phyloP scores from a whole-genome alignment of 2,329 filamentous ascomycete genomes.

The Colletotrichum sp. region DNA sequence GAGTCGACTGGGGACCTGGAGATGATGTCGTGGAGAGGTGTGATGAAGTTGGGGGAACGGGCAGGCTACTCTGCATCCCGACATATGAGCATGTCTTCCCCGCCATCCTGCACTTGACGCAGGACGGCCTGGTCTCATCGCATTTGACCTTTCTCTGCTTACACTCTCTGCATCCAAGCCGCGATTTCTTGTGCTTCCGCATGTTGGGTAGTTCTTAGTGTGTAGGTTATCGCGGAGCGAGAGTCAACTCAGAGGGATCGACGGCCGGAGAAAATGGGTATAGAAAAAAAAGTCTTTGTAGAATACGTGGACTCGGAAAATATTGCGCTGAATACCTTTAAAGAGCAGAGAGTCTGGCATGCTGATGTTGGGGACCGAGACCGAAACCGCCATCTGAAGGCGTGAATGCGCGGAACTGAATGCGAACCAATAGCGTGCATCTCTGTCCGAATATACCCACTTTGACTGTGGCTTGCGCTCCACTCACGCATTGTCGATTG shows the following conservation, averaged over 20 bases:
- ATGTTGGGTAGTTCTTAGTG: neutral
- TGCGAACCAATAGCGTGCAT: neutral
- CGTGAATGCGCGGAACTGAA: neutral
- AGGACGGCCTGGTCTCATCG: constrained; percentile 44
- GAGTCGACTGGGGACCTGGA: constrained; percentile 32
- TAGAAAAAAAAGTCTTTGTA: rapidly evolving
- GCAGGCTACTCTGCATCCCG: neutral
- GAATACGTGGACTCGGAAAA: neutral
- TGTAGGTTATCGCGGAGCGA: neutral
- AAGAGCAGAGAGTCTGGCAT: neutral
- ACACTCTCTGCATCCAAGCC: constrained; percentile 43
- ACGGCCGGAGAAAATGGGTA: neutral
- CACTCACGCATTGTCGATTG: too few species aligned
- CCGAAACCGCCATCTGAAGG: neutral
- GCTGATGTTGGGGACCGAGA: neutral
- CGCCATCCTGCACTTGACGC: constrained; percentile 43
- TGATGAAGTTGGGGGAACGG: neutral
- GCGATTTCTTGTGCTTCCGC: constrained; percentile 39
- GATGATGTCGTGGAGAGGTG: constrained; percentile 32
- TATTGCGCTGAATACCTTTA: neutral
- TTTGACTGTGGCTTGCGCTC: neutral
- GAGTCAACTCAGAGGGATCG: neutral
- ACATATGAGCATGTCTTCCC: constrained; percentile 38
- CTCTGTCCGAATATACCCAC: neutral
- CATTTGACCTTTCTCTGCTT: constrained; percentile 47